Evolutionary conservation across 2,329 filamentous ascomycete species (phyloP).

Genomic region (Claviceps fusiformis): DNA sequence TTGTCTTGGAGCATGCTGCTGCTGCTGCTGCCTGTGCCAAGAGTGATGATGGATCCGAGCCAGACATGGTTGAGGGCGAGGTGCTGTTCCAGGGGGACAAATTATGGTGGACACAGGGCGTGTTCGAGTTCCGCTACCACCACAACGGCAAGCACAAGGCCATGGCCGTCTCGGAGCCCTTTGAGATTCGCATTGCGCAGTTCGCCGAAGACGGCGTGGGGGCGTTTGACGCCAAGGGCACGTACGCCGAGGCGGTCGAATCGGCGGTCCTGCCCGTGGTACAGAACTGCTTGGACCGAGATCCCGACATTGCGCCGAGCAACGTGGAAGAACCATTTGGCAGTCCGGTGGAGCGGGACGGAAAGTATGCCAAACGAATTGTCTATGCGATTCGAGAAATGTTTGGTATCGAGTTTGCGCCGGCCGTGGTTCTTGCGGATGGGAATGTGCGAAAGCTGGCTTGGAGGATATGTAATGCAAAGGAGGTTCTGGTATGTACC

Average conservation of each 20-base stretch:
- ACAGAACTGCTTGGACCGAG: slow-evolving; percentile 82
- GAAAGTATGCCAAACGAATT: slow-evolving; percentile 77
- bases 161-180: slow-evolving; percentile 86
- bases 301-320: slow-evolving; percentile 78
- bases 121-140: slow-evolving; percentile 95
- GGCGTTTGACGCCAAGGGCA: slow-evolving; percentile 41
- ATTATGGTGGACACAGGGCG: slow-evolving; percentile 91
- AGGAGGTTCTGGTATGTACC: slow-evolving; percentile 71
- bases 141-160: slow-evolving; percentile 86
- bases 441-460: slow-evolving; percentile 81
- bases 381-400: slow-evolving; percentile 93
- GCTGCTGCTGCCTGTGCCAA: slow-evolving; percentile 29
- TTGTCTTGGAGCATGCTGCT: slow-evolving; percentile 56
- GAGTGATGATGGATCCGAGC: slow-evolving; percentile 34
- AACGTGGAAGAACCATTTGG: slow-evolving; percentile 74
- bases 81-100: slow-evolving; percentile 85
- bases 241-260: slow-evolving; percentile 60
- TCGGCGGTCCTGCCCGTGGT: slow-evolving; percentile 67
- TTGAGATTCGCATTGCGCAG: slow-evolving; percentile 72
- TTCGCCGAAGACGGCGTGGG: slow-evolving; percentile 62
- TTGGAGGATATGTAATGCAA: slow-evolving; percentile 91
- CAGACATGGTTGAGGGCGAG: slow-evolving; percentile 59
- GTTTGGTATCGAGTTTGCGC: slow-evolving; percentile 93
- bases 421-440: slow-evolving; percentile 83
- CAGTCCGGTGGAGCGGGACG: slow-evolving; percentile 68